Evolutionary conservation across 1,139 yeast genomes (phyloP).

Genomic region (Trichomonascaceae sp.): DNA sequence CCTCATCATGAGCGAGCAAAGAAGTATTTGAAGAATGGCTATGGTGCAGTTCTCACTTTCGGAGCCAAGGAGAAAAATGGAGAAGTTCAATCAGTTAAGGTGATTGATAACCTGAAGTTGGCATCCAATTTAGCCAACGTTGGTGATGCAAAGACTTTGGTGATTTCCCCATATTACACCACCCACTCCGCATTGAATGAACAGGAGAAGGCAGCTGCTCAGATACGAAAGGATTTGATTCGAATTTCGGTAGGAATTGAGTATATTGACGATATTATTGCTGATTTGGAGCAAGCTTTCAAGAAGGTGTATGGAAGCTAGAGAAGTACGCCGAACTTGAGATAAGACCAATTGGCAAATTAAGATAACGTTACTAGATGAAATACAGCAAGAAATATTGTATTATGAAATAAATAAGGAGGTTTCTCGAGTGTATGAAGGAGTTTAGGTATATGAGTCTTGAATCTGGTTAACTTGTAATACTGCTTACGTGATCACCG

Average conservation of each 20-base stretch:
- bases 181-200: slow-evolving; percentile 88
- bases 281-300: slow-evolving; percentile 79
- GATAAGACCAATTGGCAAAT: too few species aligned
- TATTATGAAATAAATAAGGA: background rate
- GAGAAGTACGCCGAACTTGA: background rate
- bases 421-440: too few species aligned
- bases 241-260: slow-evolving; percentile 90
- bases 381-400: background rate
- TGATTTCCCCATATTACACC: slow-evolving; percentile 91
- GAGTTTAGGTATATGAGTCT: too few species aligned
- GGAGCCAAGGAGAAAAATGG: slow-evolving; percentile 60
- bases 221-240: slow-evolving; percentile 81
- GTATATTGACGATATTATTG: slow-evolving; percentile 80
- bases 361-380: background rate
- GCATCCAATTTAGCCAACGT: slow-evolving; percentile 94
- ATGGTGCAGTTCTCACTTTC: slow-evolving; percentile 82
- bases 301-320: slow-evolving; percentile 19
- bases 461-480: too few species aligned
- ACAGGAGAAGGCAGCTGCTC: slow-evolving; percentile 72
- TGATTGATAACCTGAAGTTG: slow-evolving; percentile 74
- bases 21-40: slow-evolving; percentile 71
- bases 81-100: slow-evolving; percentile 64
- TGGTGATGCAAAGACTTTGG: slow-evolving; percentile 92
- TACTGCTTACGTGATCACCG: too few species aligned
- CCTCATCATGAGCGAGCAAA: slow-evolving; percentile 75